Conservation (phyloP, 257 asterid species). For the Fraxinus anomala region DNA sequence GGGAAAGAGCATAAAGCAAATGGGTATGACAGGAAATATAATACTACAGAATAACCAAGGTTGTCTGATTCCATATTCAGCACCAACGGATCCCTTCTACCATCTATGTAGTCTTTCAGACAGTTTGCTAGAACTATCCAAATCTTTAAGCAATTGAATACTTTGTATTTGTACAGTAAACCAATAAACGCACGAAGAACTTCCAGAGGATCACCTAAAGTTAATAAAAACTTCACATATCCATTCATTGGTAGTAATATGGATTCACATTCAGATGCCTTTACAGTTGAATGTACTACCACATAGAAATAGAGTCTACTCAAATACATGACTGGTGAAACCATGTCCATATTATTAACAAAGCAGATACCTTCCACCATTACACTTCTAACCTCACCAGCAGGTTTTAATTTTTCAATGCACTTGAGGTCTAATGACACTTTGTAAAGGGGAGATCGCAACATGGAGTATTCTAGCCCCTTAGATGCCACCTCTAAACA, state of each 20-base stretch:
- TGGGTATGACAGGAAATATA: constrained; percentile 62
- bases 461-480: constrained; percentile 60
- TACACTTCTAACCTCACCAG: constrained; percentile 34
- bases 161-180: constrained; percentile 43
- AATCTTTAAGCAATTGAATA: constrained; percentile 37
- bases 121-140: constrained; percentile 61
- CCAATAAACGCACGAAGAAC: constrained; percentile 48
- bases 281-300: constrained; percentile 38
- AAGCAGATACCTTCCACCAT: constrained; percentile 34
- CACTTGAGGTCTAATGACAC: constrained; percentile 42
- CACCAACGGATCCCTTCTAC: constrained; percentile 28
- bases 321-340: constrained; percentile 55
- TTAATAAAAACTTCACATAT: constrained; percentile 45
- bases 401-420: constrained; percentile 36
- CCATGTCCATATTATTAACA: constrained; percentile 45
- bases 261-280: constrained; percentile 39
- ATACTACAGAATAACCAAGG: constrained; percentile 37
- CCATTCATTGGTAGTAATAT: constrained; percentile 40
- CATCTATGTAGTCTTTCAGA: constrained; percentile 46
- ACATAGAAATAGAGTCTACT: constrained; percentile 50
- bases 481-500: constrained; percentile 54
- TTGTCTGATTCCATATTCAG: constrained; percentile 39
- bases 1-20: constrained; percentile 45
- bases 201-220: constrained; percentile 51
- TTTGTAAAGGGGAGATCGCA: constrained; percentile 74